Evolutionary conservation across 2,329 filamentous ascomycete species (phyloP), one percentile per base, ranked within the genome.

Genomic region (Albophoma yamanashiensis): DNA sequence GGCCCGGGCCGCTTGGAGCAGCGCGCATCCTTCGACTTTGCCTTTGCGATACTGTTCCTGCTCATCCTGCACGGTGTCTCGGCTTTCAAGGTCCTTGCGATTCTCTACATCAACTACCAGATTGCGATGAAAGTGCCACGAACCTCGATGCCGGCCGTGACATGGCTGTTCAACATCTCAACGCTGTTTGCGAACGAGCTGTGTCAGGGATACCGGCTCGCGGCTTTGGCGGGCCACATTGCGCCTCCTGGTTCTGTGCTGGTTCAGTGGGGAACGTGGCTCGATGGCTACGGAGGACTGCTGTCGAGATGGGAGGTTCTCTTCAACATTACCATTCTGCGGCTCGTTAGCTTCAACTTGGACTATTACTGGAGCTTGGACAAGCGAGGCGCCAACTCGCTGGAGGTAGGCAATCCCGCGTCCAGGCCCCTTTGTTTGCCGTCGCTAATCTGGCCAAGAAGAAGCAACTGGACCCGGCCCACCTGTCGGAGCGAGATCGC

Each of bases 311-410:
- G 94, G 94, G 91, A 97, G 72, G 87, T 99, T n/a, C 81, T 97
- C 6, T 99, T 99, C 81, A 99, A 99, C 69, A 85, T 99, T 63
- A 97, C 93, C 3, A 88, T 97, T 34, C 78, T 99, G 60, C 87
- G 94, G 6, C 79, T 97, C 56, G 92, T 99, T 67, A 97, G 93
- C 72, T 99, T 96, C 81, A 97, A 97, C 72, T 75, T 99, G 70
- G 94, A 99, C 74, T 92, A 96, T 72, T 93, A 96, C 72, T 99
- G 94, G 93, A 94, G 90, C 67, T 73, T 89, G 3, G 85, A 89
- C 64, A 80, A 84, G 61, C 77, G 82, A 45, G 75, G 74, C 62
- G 78, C 82, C 36, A 92, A 85, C 67, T 81, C 88, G 11, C 73
- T 96, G 50, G 93, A 97, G 87, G 94, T 97, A 84, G 71, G 84